Evolutionary conservation across 163 green algal species (phyloP).

Genomic region (Scenedesmus sp.): DNA sequence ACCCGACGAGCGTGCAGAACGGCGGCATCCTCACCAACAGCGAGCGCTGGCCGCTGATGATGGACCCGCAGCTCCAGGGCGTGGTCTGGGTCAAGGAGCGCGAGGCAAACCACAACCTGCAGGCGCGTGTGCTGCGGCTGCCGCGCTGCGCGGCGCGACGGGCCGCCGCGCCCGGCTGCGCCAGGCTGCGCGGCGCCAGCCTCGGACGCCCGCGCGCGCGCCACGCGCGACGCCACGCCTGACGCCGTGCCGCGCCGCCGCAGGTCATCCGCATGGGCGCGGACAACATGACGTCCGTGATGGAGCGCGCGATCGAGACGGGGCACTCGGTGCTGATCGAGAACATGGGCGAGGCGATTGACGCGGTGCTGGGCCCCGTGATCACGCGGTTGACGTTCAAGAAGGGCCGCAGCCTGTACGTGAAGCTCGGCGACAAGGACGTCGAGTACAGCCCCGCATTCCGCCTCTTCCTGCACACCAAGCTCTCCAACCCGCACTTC

Average conservation of each 20-base stretch:
- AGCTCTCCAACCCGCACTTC: slow-evolving; percentile 92
- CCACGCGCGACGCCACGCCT: no score
- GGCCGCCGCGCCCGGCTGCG: no score
- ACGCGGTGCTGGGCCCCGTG: slow-evolving; percentile 86
- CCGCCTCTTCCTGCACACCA: slow-evolving; percentile 89
- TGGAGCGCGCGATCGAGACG: slow-evolving; percentile 85
- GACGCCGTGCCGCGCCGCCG: no score
- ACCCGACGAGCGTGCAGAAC: slow-evolving; percentile 88
- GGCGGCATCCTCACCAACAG: slow-evolving; percentile 88
- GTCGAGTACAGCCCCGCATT: slow-evolving; percentile 70
- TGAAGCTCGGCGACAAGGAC: slow-evolving; percentile 89
- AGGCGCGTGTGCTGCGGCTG: no score
- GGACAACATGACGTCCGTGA: slow-evolving; percentile 69
- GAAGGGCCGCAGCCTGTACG: slow-evolving; percentile 86
- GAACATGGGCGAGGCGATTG: slow-evolving; percentile 91
- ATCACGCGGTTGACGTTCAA: slow-evolving; percentile 89
- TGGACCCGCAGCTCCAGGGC: slow-evolving; percentile 91
- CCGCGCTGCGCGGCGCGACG: no score
- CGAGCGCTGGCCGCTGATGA: slow-evolving; percentile 90
- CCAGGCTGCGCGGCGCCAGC: no score
- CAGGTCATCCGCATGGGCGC: slow-evolving; percentile 77
- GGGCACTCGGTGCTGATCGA: slow-evolving; percentile 86
- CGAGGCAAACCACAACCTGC: slow-evolving; percentile 72
- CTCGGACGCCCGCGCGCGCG: not conserved
- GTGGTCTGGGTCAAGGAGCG: slow-evolving; percentile 89